phyloP scores from a whole-genome alignment of 371 early-diverging fungal species.

The Mortierella sp. region DNA sequence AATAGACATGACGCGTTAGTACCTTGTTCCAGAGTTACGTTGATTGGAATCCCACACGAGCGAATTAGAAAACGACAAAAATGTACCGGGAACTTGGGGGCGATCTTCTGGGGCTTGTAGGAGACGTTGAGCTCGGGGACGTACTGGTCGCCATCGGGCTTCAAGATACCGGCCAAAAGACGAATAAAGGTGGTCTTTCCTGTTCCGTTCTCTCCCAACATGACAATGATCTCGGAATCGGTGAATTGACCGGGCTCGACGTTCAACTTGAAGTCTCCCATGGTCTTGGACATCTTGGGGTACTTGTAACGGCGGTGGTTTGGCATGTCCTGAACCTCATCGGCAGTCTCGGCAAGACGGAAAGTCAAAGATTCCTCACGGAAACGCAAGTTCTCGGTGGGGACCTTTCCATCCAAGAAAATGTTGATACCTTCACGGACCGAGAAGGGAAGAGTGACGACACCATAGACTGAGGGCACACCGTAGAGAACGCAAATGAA shows the following conservation, averaged over 20 bases:
- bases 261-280: constrained; percentile 89
- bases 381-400: constrained; percentile 99
- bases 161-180: constrained; percentile 93
- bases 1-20: background rate
- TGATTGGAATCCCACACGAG: background rate
- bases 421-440: constrained; percentile 99
- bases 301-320: constrained; percentile 85
- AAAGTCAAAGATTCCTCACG: constrained; percentile 98
- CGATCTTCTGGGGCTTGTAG: constrained; percentile 99
- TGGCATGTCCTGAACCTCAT: constrained; percentile 71
- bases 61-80: background rate
- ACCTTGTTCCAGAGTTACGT: too few relatives aligned
- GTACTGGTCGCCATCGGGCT: constrained; percentile 86
- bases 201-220: constrained; percentile 99
- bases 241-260: constrained; percentile 93
- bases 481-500: constrained; percentile 99
- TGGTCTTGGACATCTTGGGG: constrained; percentile 90
- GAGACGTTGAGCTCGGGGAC: constrained; percentile 93
- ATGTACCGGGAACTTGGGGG: constrained; percentile 89
- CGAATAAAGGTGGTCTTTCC: constrained; percentile 99
- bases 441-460: constrained; percentile 98
- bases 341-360: constrained; percentile 93
- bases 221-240: constrained; percentile 99
- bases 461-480: constrained; percentile 98
- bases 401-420: constrained; percentile 99